These are phyloP conservation scores for Umbelopsis sp. DNA, from an alignment of 192 early-diverging fungal genomes.

Conservation along the genomic window DNA sequence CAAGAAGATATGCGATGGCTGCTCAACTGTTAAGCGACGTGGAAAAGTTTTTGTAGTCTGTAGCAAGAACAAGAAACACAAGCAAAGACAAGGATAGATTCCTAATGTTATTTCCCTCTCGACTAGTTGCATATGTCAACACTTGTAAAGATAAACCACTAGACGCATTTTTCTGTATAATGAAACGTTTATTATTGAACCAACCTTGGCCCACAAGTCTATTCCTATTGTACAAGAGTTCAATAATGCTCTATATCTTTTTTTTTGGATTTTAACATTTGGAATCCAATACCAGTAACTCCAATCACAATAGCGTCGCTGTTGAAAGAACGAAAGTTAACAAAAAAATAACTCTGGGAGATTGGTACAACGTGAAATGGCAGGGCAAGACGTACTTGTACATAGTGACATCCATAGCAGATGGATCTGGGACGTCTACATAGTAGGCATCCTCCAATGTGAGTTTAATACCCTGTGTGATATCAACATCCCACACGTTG, in stretches of 20 bases:
- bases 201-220: neutral
- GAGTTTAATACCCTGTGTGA: slow-evolving; percentile 10
- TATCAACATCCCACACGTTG: slow-evolving; percentile 51
- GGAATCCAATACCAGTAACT: slow-evolving; percentile 62
- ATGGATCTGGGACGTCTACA: slow-evolving; percentile 69
- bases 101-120: neutral
- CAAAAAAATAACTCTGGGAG: neutral
- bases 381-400: slow-evolving; percentile 7
- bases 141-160: slow-evolving; percentile 16
- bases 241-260: neutral
- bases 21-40: slow-evolving; percentile 83
- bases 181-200: neutral
- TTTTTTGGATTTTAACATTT: slow-evolving; percentile 45
- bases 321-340: slow-evolving; percentile 5
- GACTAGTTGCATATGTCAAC: slow-evolving; percentile 1
- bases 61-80: slow-evolving; percentile 91
- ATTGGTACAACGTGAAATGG: neutral
- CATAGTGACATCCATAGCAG: slow-evolving; percentile 49
- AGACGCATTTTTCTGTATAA: slow-evolving; percentile 15
- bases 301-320: slow-evolving; percentile 27
- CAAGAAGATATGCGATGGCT: slow-evolving; percentile 88
- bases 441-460: slow-evolving; percentile 45
- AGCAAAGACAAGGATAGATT: slow-evolving; percentile 86
- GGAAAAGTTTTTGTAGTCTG: slow-evolving; percentile 88
- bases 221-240: slow-evolving; percentile 1